Conservation (phyloP, 2,329 filamentous ascomycete genomes). For the Diaporthe helianthi region DNA sequence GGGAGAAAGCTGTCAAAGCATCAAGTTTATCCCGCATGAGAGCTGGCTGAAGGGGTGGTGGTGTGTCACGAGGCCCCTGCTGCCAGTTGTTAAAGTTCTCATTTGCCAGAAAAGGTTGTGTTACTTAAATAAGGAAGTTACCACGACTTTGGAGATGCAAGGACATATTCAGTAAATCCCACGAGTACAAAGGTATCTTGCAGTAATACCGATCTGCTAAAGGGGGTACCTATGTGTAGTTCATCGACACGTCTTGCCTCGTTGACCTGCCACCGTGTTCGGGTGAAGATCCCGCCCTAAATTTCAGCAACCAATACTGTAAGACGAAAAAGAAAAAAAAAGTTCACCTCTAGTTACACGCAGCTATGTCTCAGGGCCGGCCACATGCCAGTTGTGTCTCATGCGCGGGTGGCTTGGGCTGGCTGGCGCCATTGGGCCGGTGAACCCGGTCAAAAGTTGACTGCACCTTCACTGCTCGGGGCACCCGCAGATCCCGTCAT, state of each 20-base stretch:
- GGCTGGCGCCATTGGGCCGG: not conserved
- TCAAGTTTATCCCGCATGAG: too few species aligned
- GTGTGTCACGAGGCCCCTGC: too few species aligned
- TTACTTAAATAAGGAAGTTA: too few species aligned
- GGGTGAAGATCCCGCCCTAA: not conserved
- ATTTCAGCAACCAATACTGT: not conserved
- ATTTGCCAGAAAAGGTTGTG: too few species aligned
- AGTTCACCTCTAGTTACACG: not conserved
- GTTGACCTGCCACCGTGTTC: not conserved
- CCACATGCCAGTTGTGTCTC: not conserved
- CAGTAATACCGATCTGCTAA: too few species aligned
- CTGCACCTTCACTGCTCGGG: not conserved
- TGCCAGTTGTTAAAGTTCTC: too few species aligned
- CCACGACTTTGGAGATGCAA: too few species aligned
- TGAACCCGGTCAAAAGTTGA: not conserved
- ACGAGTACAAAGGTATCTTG: too few species aligned
- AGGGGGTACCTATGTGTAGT: not conserved
- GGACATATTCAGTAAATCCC: too few species aligned
- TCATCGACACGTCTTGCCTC: not conserved
- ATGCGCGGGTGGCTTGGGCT: not conserved
- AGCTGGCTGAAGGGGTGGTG: too few species aligned
- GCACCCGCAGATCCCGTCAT: too few species aligned
- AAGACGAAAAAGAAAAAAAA: not conserved
- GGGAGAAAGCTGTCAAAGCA: not conserved
- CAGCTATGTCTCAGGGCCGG: not conserved